These are phyloP conservation scores for Globisporangium radiosum DNA, from an alignment of 352 stramenopile species.

Conservation along the genomic window DNA sequence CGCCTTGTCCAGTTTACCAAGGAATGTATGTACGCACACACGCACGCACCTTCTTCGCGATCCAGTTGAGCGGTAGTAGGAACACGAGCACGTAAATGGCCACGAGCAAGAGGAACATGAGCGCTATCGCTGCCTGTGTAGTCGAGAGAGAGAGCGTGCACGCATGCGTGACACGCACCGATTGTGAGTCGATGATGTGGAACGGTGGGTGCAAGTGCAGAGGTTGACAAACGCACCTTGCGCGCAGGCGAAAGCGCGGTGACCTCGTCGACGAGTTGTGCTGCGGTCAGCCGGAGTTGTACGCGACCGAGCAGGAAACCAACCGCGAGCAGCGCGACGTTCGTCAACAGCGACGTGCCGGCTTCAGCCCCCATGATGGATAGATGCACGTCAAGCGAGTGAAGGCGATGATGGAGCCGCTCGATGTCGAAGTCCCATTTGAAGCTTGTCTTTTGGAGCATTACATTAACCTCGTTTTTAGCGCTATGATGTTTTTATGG, in stretches of 20 bases:
- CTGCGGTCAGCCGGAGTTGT: slow-evolving; percentile 36
- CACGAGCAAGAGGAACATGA: slow-evolving; percentile 36
- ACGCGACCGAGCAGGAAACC: slow-evolving; percentile 62
- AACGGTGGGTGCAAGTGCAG: no score
- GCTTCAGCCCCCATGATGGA: slow-evolving; percentile 27
- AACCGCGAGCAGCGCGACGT: slow-evolving; percentile 48
- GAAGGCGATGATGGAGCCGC: no score
- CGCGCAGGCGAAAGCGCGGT: slow-evolving; percentile 25
- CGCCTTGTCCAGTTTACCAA: no score
- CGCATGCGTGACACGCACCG: background rate
- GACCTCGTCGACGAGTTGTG: slow-evolving; percentile 44
- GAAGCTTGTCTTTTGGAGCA: background rate
- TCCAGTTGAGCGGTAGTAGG: slow-evolving; percentile 45
- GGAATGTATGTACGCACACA: no score
- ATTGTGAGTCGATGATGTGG: background rate
- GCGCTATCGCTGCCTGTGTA: slow-evolving; percentile 31
- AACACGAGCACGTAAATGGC: slow-evolving; percentile 54
- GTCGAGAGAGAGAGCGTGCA: no score
- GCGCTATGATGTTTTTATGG: background rate
- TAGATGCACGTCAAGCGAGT: no score
- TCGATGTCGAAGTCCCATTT: no score
- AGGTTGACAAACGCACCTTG: slow-evolving; percentile 28
- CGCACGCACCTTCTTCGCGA: slow-evolving; percentile 30
- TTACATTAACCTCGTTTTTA: background rate
- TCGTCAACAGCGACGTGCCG: slow-evolving; percentile 52